phyloP scores from a whole-genome alignment of 2,329 filamentous ascomycete species.

The Diplodia mutila region DNA sequence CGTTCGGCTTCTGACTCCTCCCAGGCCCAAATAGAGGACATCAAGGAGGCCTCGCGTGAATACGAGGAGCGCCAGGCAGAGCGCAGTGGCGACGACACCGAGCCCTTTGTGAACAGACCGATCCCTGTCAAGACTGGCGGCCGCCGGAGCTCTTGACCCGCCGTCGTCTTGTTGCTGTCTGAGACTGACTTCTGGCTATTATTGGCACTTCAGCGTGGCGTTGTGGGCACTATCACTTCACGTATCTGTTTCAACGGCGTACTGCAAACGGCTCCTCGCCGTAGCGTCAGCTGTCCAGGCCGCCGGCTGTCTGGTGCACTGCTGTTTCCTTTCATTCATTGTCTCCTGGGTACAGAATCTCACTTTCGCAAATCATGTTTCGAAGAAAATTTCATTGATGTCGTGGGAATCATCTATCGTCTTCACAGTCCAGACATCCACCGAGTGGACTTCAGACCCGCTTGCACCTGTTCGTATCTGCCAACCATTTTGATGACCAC shows the following conservation, averaged over 20 bases:
- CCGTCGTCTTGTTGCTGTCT: neutral
- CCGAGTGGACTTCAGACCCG: neutral
- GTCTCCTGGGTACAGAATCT: neutral
- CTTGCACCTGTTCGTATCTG: neutral
- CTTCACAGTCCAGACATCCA: neutral
- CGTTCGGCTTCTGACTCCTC: neutral
- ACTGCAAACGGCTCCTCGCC: neutral
- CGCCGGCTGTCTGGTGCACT: neutral
- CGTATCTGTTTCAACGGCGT: conserved; percentile 8
- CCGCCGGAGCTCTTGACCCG: conserved; percentile 12
- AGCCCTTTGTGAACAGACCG: conserved; percentile 44
- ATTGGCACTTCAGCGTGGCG: conserved; percentile 23
- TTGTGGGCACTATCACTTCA: conserved; percentile 24
- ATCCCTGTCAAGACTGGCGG: conserved; percentile 37
- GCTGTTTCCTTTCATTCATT: neutral
- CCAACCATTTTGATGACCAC: neutral
- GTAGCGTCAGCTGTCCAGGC: too few species aligned
- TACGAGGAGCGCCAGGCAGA: conserved; percentile 49
- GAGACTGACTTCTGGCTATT: conserved; percentile 7
- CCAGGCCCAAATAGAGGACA: conserved; percentile 48
- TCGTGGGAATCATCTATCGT: conserved; percentile 21
- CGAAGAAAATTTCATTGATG: conserved; percentile 9
- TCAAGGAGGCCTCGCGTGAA: conserved; percentile 45
- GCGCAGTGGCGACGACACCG: conserved; percentile 36
- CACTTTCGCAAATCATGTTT: neutral